Conservation (phyloP, 73 alveolate species). For the Paraurostyla sp. region DNA sequence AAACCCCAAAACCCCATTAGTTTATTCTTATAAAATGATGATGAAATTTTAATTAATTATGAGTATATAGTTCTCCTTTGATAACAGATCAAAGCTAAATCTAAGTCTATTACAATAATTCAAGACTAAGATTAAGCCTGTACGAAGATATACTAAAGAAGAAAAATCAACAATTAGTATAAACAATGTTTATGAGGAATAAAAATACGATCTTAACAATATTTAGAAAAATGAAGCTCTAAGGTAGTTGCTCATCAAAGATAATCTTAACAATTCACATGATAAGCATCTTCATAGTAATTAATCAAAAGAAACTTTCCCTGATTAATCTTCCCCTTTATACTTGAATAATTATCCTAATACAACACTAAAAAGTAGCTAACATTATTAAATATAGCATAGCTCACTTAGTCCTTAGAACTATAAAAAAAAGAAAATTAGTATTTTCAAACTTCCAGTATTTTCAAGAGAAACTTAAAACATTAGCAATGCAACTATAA, state of each 20-base stretch:
- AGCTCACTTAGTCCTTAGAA: too few species aligned
- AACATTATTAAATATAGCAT: too few species aligned
- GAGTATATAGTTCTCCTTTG: constrained; percentile 18
- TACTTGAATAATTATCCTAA: too few species aligned
- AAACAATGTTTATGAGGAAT: neutral
- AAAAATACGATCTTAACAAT: neutral
- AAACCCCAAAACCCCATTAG: too few species aligned
- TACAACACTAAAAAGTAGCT: too few species aligned
- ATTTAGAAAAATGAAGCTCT: neutral
- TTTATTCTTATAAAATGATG: too few species aligned
- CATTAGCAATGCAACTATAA: too few species aligned
- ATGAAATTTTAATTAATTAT: neutral
- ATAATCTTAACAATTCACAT: neutral
- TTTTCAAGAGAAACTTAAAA: too few species aligned
- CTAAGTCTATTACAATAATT: neutral
- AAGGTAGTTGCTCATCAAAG: neutral
- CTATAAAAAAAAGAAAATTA: too few species aligned
- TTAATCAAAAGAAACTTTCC: neutral
- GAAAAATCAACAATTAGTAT: neutral
- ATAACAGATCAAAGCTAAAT: neutral
- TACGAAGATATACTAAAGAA: neutral
- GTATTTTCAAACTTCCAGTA: too few species aligned
- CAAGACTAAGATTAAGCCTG: constrained; percentile 7
- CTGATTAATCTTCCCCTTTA: neutral
- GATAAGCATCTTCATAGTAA: neutral